phyloP scores from a whole-genome alignment of 1,284 basidiomycete species.

The Marasmius oreades region DNA sequence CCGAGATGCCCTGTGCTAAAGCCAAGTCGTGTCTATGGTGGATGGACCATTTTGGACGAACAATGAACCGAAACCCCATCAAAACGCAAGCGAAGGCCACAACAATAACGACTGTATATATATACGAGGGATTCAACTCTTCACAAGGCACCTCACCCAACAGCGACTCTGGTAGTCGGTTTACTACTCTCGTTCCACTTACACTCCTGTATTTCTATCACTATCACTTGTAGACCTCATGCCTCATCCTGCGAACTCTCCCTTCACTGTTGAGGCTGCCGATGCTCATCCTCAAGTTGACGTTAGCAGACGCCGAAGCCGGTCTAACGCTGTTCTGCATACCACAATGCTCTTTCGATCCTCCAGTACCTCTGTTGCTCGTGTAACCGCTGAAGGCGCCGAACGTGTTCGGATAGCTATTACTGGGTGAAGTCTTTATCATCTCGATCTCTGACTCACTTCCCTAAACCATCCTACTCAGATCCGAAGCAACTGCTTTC shows the following conservation, averaged over 20 bases:
- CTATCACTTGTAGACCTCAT: too few species aligned
- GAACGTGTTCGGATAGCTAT: constrained; percentile 7
- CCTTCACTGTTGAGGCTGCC: constrained; percentile 11
- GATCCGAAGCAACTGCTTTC: constrained; percentile 10
- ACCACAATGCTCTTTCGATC: constrained; percentile 14
- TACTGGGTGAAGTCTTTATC: constrained; percentile 8
- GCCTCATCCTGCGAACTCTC: constrained; percentile 11
- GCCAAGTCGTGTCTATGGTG: too few species aligned
- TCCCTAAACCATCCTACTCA: neutral
- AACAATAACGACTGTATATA: too few species aligned
- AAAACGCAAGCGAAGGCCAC: neutral
- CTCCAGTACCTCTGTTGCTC: constrained; percentile 5
- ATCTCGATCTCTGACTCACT: neutral
- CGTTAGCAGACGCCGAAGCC: constrained; percentile 2
- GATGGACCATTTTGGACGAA: neutral
- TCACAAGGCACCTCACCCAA: neutral
- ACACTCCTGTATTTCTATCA: too few species aligned
- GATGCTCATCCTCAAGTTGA: constrained; percentile 7
- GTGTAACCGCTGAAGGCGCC: constrained; percentile 9
- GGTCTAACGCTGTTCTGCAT: constrained; percentile 7
- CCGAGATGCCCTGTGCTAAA: too few species aligned
- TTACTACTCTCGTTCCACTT: neutral
- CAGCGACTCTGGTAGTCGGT: neutral
- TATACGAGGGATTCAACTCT: neutral
- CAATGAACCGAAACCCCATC: neutral